Evolutionary conservation across 257 asterid genomes (phyloP).

Genomic region (Solanum corneliomulleri): DNA sequence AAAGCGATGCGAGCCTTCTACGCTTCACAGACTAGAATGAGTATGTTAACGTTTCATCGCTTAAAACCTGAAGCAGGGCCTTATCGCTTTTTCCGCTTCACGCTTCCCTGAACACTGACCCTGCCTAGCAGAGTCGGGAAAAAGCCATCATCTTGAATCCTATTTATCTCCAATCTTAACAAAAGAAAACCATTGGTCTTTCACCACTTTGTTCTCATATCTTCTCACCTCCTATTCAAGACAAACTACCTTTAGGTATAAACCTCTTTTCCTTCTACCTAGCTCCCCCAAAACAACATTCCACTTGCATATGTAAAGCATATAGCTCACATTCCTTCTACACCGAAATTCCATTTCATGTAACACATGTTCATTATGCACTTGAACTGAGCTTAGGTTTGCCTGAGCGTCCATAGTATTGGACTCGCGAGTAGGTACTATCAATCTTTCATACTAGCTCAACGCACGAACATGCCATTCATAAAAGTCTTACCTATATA

Average conservation of each 20-base stretch:
- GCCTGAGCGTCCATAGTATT: background rate
- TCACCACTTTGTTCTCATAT: background rate
- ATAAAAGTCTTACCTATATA: background rate
- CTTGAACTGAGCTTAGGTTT: background rate
- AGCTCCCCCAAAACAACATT: background rate
- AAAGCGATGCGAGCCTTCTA: no score
- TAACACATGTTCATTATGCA: background rate
- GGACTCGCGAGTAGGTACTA: rapidly evolving
- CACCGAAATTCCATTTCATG: background rate
- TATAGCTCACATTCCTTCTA: background rate
- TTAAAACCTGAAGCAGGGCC: no score
- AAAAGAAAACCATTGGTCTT: background rate
- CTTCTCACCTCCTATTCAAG: rapidly evolving
- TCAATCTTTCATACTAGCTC: background rate
- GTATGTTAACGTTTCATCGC: no score
- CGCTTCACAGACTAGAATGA: no score
- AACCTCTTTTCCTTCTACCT: background rate
- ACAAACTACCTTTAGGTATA: background rate
- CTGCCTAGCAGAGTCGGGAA: rapidly evolving
- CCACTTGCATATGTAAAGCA: rapidly evolving
- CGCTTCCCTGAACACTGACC: no score
- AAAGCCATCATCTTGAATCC: background rate
- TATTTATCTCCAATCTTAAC: background rate
- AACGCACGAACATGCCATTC: background rate
- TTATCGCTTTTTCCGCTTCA: no score